phyloP scores from a whole-genome alignment of 805 yeast genomes.

The Kodamaea kaohsiungensis region DNA sequence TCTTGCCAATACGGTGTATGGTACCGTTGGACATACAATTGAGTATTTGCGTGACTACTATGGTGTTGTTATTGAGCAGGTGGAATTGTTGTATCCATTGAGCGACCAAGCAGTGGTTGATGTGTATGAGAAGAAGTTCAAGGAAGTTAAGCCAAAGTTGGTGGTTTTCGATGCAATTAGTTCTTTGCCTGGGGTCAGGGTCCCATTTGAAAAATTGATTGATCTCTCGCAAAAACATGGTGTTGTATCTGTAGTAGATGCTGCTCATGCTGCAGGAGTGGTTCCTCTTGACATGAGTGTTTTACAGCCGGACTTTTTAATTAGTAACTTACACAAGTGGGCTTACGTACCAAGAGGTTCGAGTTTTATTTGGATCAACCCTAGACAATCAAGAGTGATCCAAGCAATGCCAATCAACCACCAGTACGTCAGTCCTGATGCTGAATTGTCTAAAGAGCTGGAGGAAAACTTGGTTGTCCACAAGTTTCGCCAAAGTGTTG shows the following conservation, averaged over 20 bases:
- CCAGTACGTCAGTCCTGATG: conserved; percentile 38
- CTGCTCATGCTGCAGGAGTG: conserved; percentile 71
- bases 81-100: conserved; percentile 19
- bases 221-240: conserved; percentile 45
- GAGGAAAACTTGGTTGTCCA: conserved; percentile 34
- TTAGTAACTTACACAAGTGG: conserved; percentile 74
- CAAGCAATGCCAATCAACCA: conserved; percentile 63
- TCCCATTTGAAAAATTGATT: conserved; percentile 56
- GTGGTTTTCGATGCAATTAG: conserved; percentile 60
- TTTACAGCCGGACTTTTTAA: conserved; percentile 59
- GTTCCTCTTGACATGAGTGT: conserved; percentile 41
- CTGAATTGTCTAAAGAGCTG: conserved; percentile 19
- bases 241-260: conserved; percentile 63
- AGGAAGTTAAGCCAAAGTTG: conserved; percentile 29
- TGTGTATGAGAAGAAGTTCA: conserved; percentile 22
- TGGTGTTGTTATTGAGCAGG: conserved; percentile 16
- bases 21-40: conserved; percentile 56
- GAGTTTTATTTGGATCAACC: conserved; percentile 59
- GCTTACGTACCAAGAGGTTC: conserved; percentile 55
- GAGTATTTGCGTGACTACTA: conserved; percentile 23
- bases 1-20: conserved; percentile 49
- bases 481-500: conserved; percentile 40
- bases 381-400: conserved; percentile 47
- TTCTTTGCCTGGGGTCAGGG: conserved; percentile 61
- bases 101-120: conserved; percentile 23